These are phyloP conservation scores for Litsea cubeba DNA, from an alignment of 164 flowering plant genomes.

Conservation along the genomic window DNA sequence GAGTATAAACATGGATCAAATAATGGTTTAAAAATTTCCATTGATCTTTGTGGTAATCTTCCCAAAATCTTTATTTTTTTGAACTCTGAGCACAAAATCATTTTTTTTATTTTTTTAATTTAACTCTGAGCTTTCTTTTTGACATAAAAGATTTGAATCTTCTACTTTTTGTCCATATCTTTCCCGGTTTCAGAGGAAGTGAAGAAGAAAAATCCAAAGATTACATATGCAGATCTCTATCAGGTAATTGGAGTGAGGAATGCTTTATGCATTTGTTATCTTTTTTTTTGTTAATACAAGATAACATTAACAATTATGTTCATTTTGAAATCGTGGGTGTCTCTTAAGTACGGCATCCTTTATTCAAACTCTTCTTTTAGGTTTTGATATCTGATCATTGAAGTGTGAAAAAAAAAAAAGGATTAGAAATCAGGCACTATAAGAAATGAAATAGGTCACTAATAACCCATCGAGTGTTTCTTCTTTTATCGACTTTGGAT, in stretches of 20 bases:
- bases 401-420: no score
- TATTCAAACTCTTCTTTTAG: not conserved
- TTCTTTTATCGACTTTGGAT: not conserved
- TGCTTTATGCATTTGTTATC: not conserved
- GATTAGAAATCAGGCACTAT: no score
- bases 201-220: constrained; percentile 70
- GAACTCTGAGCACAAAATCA: not conserved
- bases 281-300: not conserved
- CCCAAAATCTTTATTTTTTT: not conserved
- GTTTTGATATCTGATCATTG: not conserved
- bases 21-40: constrained; percentile 73
- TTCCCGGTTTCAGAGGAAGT: constrained; percentile 55
- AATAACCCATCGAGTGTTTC: no score
- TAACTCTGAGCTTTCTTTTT: not conserved
- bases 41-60: constrained; percentile 42
- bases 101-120: not conserved
- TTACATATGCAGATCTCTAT: constrained; percentile 84
- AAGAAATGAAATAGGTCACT: no score
- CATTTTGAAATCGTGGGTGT: not conserved
- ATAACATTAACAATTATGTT: not conserved
- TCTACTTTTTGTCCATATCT: not conserved
- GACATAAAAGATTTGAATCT: not conserved
- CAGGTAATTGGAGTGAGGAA: constrained; percentile 48
- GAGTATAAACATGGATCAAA: constrained; percentile 72
- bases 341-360: not conserved